Evolutionary conservation across 371 early-diverging fungal species (phyloP).

Genomic region (Circinella umbellata): DNA sequence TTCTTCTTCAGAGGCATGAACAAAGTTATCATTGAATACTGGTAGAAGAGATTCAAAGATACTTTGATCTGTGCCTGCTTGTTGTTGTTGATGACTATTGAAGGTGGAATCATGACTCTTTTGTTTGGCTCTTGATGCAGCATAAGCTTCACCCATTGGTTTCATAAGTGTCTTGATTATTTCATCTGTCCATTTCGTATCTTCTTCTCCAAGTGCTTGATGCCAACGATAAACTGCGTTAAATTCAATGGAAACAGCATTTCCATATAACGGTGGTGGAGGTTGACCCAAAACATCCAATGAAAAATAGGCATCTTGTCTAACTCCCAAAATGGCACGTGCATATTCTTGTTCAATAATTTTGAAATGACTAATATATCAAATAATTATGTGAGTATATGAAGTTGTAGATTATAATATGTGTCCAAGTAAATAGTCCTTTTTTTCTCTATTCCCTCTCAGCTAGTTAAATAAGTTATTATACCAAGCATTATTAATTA

Average conservation of each 20-base stretch:
- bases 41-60: slow-evolving; percentile 29
- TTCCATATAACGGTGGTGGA: slow-evolving; percentile 41
- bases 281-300: slow-evolving; percentile 37
- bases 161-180: slow-evolving; percentile 27
- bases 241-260: slow-evolving; percentile 58
- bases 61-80: slow-evolving; percentile 22
- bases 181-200: slow-evolving; percentile 38
- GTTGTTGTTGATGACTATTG: neutral
- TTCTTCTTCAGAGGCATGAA: slow-evolving; percentile 41
- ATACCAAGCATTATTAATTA: slow-evolving; percentile 53
- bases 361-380: slow-evolving; percentile 20
- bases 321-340: slow-evolving; percentile 50
- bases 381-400: too few relatives aligned
- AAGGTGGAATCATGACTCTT: neutral
- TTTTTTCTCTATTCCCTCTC: too few relatives aligned
- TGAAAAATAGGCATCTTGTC: slow-evolving; percentile 34
- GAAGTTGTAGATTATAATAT: neutral
- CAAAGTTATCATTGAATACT: slow-evolving; percentile 39
- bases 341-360: slow-evolving; percentile 55
- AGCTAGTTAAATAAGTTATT: neutral
- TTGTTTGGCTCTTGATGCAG: neutral
- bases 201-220: slow-evolving; percentile 48
- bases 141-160: neutral
- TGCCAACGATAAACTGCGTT: slow-evolving; percentile 60
- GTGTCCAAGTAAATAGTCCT: too few relatives aligned